These are phyloP conservation scores for Ramularia endophylla DNA, from an alignment of 2,329 filamentous ascomycete species.

Conservation along the genomic window DNA sequence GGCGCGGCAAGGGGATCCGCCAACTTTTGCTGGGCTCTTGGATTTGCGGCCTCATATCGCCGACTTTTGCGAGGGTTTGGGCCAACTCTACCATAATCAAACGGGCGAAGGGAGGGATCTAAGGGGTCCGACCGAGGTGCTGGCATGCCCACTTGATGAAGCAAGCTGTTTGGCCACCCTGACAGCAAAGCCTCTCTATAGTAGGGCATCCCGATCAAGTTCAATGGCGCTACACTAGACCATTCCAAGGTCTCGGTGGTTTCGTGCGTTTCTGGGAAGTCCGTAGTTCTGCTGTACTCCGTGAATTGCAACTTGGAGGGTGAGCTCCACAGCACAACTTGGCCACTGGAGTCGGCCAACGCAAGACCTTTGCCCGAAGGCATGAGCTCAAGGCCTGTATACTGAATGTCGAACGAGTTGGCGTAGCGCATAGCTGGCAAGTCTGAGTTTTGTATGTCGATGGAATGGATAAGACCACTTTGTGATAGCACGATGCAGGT, in stretches of 20 bases:
- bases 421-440: constrained; percentile 79
- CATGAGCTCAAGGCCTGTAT: constrained; percentile 78
- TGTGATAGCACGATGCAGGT: constrained; percentile 92
- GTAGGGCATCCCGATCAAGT: constrained; percentile 82
- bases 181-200: constrained; percentile 86
- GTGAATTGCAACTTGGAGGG: constrained; percentile 81
- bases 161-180: constrained; percentile 76
- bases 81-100: constrained; percentile 57
- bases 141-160: constrained; percentile 81
- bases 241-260: constrained; percentile 42
- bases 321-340: constrained; percentile 83
- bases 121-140: constrained; percentile 69
- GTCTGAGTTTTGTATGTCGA: constrained; percentile 91
- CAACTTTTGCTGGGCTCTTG: constrained; percentile 46
- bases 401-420: constrained; percentile 63
- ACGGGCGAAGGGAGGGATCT: constrained; percentile 60
- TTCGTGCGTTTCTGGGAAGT: constrained; percentile 65
- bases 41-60: constrained; percentile 66
- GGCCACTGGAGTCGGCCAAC: constrained; percentile 70
- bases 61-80: constrained; percentile 55
- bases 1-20: constrained; percentile 66
- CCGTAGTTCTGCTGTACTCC: constrained; percentile 69
- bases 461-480: constrained; percentile 87
- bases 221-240: constrained; percentile 67
- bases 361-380: constrained; percentile 82